Base-by-base conservation (phyloP, 2,329 filamentous ascomycete species). In the Arthrobotrys sinensis region DNA sequence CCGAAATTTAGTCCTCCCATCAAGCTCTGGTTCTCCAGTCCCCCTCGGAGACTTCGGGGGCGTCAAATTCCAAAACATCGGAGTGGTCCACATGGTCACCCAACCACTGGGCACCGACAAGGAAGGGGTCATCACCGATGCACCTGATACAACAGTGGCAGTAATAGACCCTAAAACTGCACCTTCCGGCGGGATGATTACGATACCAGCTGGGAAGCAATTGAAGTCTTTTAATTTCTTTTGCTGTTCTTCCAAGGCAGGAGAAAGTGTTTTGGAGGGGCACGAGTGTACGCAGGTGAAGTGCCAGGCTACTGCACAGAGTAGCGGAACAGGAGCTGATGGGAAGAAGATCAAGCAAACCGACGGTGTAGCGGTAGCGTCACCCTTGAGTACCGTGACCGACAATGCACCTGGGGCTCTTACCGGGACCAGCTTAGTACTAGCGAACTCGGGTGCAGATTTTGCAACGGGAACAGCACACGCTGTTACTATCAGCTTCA, bases 261-360 rank as follows among this genome's bases (percentile, higher is more conserved):
- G 75, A 0, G 36, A 62, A 43, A 78, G 75, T 50, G 57, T 78
- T 10, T 57, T 78, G 2, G 75, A 78, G 21, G 75, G 75, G 3
- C 34, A 72, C 11, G 32, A 28, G 16, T 78, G 75, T 34, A 67
- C 28, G 16, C 75, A 71, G 36, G 52, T 32, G 24, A 40, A 45
- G 21, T 78, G 75, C 21, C 67, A 40, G 19, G 63, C 57, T 21
- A 63, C 43, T 3, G 75, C 52, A 0, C 21, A 24, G 4, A 72
- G 52, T 11, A 67, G 12, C 14, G 45, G 28, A 8, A 14, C 45
- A 43, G 19, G 10, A 11, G 16, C 19, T 2, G 70, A 46, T 11
- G 62, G 52, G 24, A 53, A 68, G 14, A 36, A n/a, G 16, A 45
- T 67, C 19, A 63, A 24, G 14, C 21, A 71, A 21, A 57, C 24